Conservation (phyloP, 176 grass and related monocot species). For the Phragmites australis region DNA sequence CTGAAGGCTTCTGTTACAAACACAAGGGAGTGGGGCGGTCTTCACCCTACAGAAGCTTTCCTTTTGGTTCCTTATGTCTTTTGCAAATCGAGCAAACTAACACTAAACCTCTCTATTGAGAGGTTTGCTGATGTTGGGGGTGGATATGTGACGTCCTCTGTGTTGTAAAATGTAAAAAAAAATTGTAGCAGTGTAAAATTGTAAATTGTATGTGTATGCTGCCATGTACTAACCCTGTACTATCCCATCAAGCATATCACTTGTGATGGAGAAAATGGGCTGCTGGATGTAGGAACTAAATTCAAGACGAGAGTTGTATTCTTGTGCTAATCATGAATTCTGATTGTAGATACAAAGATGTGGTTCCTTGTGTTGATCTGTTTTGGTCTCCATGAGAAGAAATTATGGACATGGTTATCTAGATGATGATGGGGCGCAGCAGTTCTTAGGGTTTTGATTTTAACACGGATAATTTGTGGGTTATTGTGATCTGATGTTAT, state of each 20-base stretch:
- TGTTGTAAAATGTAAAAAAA: slow-evolving; percentile 22
- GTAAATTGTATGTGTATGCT: background rate
- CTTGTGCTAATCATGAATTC: background rate
- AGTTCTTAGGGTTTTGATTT: no score
- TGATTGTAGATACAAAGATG: background rate
- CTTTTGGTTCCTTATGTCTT: slow-evolving; percentile 61
- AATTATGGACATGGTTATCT: background rate
- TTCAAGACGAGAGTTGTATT: background rate
- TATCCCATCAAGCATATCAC: no score
- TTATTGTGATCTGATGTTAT: background rate
- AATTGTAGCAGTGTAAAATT: background rate
- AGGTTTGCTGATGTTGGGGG: slow-evolving; percentile 10
- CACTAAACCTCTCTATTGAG: slow-evolving; percentile 28
- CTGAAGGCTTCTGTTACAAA: slow-evolving; percentile 46
- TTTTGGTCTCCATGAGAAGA: no score
- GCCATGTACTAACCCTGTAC: no score
- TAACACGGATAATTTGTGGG: background rate
- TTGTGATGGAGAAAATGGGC: no score
- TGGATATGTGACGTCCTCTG: background rate
- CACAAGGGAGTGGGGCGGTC: slow-evolving; percentile 39
- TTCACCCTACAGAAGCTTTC: slow-evolving; percentile 34
- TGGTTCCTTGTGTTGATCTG: background rate
- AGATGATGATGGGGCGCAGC: background rate
- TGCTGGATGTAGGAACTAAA: background rate
- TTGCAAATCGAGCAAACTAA: slow-evolving; percentile 32